Conservation (phyloP, 2,329 filamentous ascomycete species). For the Cladosporium sp. region DNA sequence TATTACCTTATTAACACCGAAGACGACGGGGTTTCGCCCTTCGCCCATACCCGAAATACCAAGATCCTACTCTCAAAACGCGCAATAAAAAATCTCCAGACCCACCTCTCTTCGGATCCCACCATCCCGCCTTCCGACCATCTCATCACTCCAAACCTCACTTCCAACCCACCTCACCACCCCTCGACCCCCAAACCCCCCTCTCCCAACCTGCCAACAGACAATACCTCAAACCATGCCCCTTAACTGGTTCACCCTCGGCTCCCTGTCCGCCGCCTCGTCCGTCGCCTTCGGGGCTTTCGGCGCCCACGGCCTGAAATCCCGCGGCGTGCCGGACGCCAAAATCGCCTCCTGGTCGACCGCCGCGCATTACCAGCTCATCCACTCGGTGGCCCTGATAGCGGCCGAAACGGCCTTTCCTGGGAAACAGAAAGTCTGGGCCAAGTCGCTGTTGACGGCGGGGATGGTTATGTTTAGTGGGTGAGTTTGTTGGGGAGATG, state of each 20-base stretch:
- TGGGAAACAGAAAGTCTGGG: conserved; percentile 47
- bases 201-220: neutral
- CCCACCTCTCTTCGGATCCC: no score
- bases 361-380: conserved; percentile 64
- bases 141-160: no score
- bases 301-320: conserved; percentile 64
- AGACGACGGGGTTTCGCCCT: no score
- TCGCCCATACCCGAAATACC: no score
- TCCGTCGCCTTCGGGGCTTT: conserved; percentile 62
- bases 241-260: conserved; percentile 54
- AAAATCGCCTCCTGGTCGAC: conserved; percentile 59
- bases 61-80: no score
- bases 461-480: conserved; percentile 65
- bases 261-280: conserved; percentile 58
- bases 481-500: no score
- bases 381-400: conserved; percentile 60
- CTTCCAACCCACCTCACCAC: no score
- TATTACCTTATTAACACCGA: no score
- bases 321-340: conserved; percentile 54
- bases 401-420: conserved; percentile 51
- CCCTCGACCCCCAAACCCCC: neutral
- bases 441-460: conserved; percentile 53
- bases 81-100: no score
- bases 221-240: conserved; percentile 5
- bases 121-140: no score